Evolutionary conservation across 2,329 filamentous ascomycete genomes (phyloP).

Genomic region (Pochonia chlamydosporia): DNA sequence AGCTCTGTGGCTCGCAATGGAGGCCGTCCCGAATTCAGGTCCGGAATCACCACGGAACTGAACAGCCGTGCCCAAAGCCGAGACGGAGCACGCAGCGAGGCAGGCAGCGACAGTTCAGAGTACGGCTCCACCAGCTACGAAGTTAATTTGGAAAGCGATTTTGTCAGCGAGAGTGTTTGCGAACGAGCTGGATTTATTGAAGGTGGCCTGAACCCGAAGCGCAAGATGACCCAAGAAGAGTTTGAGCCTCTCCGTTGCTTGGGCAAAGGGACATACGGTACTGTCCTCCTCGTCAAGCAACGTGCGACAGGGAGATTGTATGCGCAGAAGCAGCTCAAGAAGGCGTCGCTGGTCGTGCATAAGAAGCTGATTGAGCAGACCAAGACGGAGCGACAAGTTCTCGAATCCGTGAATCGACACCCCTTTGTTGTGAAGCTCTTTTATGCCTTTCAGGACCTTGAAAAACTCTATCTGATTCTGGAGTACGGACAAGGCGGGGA

Average conservation of each 20-base stretch:
- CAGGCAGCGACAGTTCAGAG: constrained; percentile 59
- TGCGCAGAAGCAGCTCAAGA: constrained; percentile 98
- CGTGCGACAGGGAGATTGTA: constrained; percentile 80
- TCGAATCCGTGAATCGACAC: constrained; percentile 93
- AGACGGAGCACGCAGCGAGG: constrained; percentile 47
- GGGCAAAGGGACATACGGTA: constrained; percentile 94
- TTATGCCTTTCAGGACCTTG: constrained; percentile 96
- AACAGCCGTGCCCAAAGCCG: constrained; percentile 51
- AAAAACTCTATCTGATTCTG: constrained; percentile 94
- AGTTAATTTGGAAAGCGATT: constrained; percentile 77
- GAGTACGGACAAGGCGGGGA: constrained; percentile 98
- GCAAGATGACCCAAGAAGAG: constrained; percentile 88
- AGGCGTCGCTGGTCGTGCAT: constrained; percentile 90
- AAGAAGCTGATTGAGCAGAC: constrained; percentile 96
- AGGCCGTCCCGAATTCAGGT: constrained; percentile 27
- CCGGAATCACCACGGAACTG: constrained; percentile 45
- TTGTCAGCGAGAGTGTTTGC: constrained; percentile 61
- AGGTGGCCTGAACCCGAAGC: constrained; percentile 47
- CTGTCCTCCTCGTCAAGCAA: constrained; percentile 90
- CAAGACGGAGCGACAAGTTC: constrained; percentile 89
- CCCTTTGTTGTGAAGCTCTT: constrained; percentile 97
- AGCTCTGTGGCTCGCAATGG: constrained; percentile 51
- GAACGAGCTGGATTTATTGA: constrained; percentile 41
- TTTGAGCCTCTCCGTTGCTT: constrained; percentile 89
- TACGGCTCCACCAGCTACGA: constrained; percentile 70